These are phyloP conservation scores for Aspergillus neoniger DNA, from an alignment of 2,329 filamentous ascomycete genomes.

Conservation along the genomic window DNA sequence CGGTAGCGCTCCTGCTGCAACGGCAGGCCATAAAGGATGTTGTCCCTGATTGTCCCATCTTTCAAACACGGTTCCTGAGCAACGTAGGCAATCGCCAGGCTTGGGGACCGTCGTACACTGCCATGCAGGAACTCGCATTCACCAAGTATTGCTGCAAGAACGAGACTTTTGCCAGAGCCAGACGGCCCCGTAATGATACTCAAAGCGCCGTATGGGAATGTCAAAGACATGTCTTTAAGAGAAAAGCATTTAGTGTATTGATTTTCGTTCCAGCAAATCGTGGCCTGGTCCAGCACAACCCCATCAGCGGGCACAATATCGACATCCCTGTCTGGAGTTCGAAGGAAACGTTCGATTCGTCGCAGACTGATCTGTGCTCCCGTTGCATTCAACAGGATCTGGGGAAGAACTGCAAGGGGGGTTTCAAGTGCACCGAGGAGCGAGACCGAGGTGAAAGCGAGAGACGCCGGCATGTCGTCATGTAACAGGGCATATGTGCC, in stretches of 20 bases:
- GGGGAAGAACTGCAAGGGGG: slow-evolving; percentile 1
- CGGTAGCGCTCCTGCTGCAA: slow-evolving; percentile 2
- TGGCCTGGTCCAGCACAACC: slow-evolving; percentile 4
- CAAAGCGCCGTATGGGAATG: background rate
- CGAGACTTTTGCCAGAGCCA: slow-evolving; percentile 5
- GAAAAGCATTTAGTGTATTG: background rate
- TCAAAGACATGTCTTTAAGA: background rate
- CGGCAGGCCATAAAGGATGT: background rate
- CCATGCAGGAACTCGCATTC: slow-evolving; percentile 3
- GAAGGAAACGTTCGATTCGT: background rate
- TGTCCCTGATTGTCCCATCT: slow-evolving; percentile 2
- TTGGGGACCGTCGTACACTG: background rate
- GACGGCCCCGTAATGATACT: slow-evolving; percentile 4
- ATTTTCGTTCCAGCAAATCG: background rate
- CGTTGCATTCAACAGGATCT: background rate
- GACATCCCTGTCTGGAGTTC: background rate
- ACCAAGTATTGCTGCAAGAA: background rate
- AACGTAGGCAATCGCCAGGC: background rate
- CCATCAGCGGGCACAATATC: background rate
- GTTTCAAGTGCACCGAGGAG: slow-evolving; percentile 1
- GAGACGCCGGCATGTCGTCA: slow-evolving; percentile 2
- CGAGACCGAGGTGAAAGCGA: background rate
- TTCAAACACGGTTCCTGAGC: slow-evolving; percentile 1
- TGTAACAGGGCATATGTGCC: slow-evolving; percentile 3
- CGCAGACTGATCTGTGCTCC: slow-evolving; percentile 3